Percentiles rank a stretch among this genome's conserved stretches.
These are phyloP conservation scores for Lecanicillium sp. DNA, from an alignment of 2,329 filamentous ascomycete genomes.

Conservation along the genomic window DNA sequence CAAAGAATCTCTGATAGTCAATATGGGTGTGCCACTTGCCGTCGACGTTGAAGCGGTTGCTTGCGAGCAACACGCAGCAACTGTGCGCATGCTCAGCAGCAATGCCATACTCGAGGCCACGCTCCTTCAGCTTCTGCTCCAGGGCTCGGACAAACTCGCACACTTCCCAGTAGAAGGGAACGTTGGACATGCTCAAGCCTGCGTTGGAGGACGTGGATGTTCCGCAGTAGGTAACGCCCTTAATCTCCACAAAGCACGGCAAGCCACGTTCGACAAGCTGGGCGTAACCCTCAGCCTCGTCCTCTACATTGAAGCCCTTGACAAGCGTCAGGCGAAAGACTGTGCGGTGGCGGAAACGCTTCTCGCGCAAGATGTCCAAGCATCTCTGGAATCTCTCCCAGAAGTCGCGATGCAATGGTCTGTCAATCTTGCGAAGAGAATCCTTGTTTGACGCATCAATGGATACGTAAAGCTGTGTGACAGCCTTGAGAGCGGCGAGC, in stretches of 20 bases:
- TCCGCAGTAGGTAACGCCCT: constrained; percentile 95
- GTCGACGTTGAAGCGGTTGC: constrained; percentile 66
- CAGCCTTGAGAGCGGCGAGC: constrained; percentile 69
- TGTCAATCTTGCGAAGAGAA: constrained; percentile 78
- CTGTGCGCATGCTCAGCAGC: constrained; percentile 93
- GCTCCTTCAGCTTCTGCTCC: constrained; percentile 56
- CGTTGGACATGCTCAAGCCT: constrained; percentile 93
- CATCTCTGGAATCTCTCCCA: constrained; percentile 94
- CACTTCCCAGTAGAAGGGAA: constrained; percentile 92
- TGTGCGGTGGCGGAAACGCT: constrained; percentile 78
- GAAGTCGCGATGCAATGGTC: constrained; percentile 89
- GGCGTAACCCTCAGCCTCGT: constrained; percentile 85
- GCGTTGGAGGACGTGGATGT: constrained; percentile 78
- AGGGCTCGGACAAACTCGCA: constrained; percentile 73
- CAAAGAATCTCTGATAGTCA: constrained; percentile 83
- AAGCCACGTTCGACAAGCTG: constrained; percentile 78
- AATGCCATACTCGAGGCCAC: constrained; percentile 79
- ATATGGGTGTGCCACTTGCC: constrained; percentile 89
- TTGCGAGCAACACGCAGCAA: constrained; percentile 84
- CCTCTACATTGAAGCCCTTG: constrained; percentile 96
- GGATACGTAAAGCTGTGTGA: constrained; percentile 93
- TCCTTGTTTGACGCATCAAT: constrained; percentile 93
- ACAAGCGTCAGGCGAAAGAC: constrained; percentile 93
- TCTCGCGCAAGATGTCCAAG: constrained; percentile 78
- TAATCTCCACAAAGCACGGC: constrained; percentile 90